Base-by-base conservation (phyloP, 2,329 filamentous ascomycete species). In the Ploettnerulaceae sp. region DNA sequence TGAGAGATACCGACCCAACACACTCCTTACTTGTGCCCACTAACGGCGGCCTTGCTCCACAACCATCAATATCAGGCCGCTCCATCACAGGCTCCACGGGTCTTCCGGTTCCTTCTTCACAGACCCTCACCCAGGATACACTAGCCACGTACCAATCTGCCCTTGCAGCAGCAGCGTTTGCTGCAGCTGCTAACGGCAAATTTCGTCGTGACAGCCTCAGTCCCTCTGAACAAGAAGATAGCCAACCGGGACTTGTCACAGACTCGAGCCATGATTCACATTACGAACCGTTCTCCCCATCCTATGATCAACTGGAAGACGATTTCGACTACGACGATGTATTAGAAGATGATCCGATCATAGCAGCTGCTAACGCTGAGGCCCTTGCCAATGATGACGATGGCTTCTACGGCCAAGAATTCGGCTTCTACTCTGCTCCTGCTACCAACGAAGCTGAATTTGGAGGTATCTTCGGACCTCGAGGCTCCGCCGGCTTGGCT, bases 351-450 rank as follows among this genome's bases (percentile, higher is more conserved):
- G 90, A 96, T 58, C 81, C 82, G 24, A 93, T 97, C 57, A 94
- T 98, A 50, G 91, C 90, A 0, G 93, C 89, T 48, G 93, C 93
- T 4, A 98, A 98, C 58, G 90, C 91, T 0, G 90, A 93, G 63
- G 93, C 86, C 1, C 73, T 98, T 6, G 91, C 93, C 35, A 90
- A 89, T 56, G 93, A 98, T 61, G 84, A 84, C 5, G 91, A 96
- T 54, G 91, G 89, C 0, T 94, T 93, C 71, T 98, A 98, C 61
- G 93, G 93, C 0, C 84, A 89, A 57, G 93, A 98, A 64, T 98
- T 98, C 61, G 90, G 89, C 0, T 98, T 98, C 65, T 98, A 95
- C 64, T 89, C 90, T 1, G 71, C 74, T 1, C 76, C 79, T 0
- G 56, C 68, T 4, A 63, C 63, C 12, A 64, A 68, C 8, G 63